A percentile compares a stretch with the other conserved stretches of the same genome.
Conservation (phyloP, 129 eudicot genomes). For the Chrysanthemum seticuspe region DNA sequence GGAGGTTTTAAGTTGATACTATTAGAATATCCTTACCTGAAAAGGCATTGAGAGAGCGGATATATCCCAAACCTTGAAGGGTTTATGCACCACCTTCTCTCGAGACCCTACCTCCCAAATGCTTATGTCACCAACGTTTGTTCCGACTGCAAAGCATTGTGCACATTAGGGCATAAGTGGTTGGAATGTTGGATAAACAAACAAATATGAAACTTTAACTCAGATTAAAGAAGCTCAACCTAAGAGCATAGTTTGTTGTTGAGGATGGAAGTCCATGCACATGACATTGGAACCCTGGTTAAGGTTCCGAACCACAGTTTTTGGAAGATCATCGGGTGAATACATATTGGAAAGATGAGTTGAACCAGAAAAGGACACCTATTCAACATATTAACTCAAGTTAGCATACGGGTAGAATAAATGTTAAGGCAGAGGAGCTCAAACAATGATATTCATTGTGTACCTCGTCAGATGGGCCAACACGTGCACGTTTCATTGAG, state of each 20-base stretch:
- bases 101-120: constrained; percentile 97
- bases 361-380: constrained; percentile 79
- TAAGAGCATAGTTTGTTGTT: constrained; percentile 75
- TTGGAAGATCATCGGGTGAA: constrained; percentile 86
- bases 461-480: constrained; percentile 88
- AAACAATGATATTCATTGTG: constrained; percentile 13
- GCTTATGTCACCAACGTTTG: constrained; percentile 91
- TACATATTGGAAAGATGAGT: constrained; percentile 55
- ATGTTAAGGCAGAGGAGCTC: background rate
- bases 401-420: constrained; percentile 7
- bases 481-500: constrained; percentile 70
- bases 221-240: constrained; percentile 33
- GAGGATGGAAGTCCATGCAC: constrained; percentile 95
- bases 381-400: constrained; percentile 20
- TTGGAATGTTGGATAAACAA: background rate
- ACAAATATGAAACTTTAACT: background rate
- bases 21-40: constrained; percentile 45
- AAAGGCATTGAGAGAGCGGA: constrained; percentile 81
- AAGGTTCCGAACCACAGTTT: constrained; percentile 56
- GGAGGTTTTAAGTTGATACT: background rate
- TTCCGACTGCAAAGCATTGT: constrained; percentile 65
- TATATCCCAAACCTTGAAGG: constrained; percentile 89
- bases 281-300: constrained; percentile 82
- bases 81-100: constrained; percentile 74
- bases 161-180: constrained; percentile 7